A percentile compares a stretch with the other conserved stretches of the same genome.
Evolutionary conservation across 257 asterid species (phyloP).

Genomic region (Voacanga thouarsii): DNA sequence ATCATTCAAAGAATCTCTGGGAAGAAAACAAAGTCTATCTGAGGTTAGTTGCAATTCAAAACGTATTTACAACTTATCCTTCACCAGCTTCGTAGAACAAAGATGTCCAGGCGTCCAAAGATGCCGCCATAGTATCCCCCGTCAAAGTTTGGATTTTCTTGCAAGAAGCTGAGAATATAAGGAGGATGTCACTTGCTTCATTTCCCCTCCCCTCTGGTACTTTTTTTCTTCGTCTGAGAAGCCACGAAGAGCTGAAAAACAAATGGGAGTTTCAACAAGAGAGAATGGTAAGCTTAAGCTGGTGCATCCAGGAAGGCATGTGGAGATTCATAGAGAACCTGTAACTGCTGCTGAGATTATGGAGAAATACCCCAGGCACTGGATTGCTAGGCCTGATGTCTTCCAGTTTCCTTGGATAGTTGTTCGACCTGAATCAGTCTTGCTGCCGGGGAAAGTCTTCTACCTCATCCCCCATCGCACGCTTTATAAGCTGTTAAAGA

Average conservation of each 20-base stretch:
- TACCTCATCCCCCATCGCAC: constrained; percentile 35
- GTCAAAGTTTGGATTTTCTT: constrained; percentile 14
- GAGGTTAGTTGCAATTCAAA: neutral
- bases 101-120: constrained; percentile 6
- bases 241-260: neutral
- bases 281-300: constrained; percentile 45
- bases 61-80: constrained; percentile 1
- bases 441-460: constrained; percentile 41
- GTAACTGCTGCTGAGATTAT: constrained; percentile 49
- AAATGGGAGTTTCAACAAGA: constrained; percentile 33
- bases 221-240: neutral
- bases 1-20: neutral
- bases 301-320: constrained; percentile 46
- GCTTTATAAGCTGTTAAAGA: constrained; percentile 27
- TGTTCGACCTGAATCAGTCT: constrained; percentile 51
- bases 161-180: neutral
- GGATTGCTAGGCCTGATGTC: constrained; percentile 67
- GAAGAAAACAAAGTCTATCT: neutral
- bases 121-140: neutral
- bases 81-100: constrained; percentile 18
- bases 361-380: constrained; percentile 52
- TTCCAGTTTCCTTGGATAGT: constrained; percentile 58
- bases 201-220: constrained; percentile 16
- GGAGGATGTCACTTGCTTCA: neutral
- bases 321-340: constrained; percentile 42